Conservation (phyloP, 176 grass and related monocot species). For the Musa beccarii region DNA sequence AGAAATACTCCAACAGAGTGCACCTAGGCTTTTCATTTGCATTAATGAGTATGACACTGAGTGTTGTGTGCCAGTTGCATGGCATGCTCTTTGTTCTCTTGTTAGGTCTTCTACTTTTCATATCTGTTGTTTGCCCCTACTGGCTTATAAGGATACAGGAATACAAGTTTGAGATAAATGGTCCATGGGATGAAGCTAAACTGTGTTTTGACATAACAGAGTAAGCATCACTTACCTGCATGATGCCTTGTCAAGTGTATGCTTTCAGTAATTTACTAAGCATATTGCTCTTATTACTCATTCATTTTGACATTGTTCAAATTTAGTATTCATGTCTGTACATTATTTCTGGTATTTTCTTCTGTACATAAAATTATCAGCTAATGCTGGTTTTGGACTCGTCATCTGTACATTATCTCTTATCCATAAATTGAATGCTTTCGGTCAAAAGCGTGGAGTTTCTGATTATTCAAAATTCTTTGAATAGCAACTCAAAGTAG, state of each 20-base stretch:
- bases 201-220: slow-evolving; percentile 95
- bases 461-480: too few species aligned
- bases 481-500: too few species aligned
- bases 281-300: too few species aligned
- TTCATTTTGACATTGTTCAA: too few species aligned
- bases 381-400: too few species aligned
- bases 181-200: slow-evolving; percentile 94
- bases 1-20: slow-evolving; percentile 73
- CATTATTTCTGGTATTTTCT: too few species aligned
- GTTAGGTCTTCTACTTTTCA: slow-evolving; percentile 55
- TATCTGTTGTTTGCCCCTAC: slow-evolving; percentile 71
- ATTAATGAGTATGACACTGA: slow-evolving; percentile 46
- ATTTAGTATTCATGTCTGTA: too few species aligned
- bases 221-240: not conserved
- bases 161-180: slow-evolving; percentile 99
- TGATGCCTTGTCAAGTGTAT: not conserved
- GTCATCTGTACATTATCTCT: too few species aligned
- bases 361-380: too few species aligned
- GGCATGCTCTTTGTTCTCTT: slow-evolving; percentile 54
- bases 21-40: slow-evolving; percentile 57
- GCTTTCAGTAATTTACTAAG: too few species aligned
- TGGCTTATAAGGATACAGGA: slow-evolving; percentile 96
- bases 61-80: slow-evolving; percentile 60
- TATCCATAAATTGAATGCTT: too few species aligned
- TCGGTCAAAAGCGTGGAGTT: too few species aligned